Base-by-base conservation (phyloP, 2,329 filamentous ascomycete genomes). In the Epichloe sylvatica region DNA sequence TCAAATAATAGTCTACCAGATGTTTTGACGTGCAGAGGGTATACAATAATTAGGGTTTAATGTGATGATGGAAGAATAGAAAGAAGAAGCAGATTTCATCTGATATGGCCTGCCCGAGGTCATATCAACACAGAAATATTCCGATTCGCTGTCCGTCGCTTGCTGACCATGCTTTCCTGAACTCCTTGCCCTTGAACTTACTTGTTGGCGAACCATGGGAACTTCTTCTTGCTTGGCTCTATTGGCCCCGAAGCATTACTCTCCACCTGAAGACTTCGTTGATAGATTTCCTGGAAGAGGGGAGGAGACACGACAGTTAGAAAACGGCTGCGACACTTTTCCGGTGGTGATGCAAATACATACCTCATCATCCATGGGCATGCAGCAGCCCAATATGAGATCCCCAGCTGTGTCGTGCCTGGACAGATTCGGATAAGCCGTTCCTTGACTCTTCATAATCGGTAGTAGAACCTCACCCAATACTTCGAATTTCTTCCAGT, bases 401-500 rank as follows among this genome's bases (percentile, higher is more conserved):
- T 86, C 81, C 58, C 82, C 76, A 4, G 86, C 78, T 48, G 77
- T 74, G 52, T 91, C 83, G 58, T 84, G 82, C 59, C 76, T 81
- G 35, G 72, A 70, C 53, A 91, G 70, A 53, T 82, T 84, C 25
- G 80, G 78, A 59, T 96, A 96, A 5, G 88, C 82, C 45, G 81
- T 81, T 49, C 86, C 85, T 66, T 97, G 90, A 60, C 91, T 95
- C 67, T 83, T 84, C 77, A 96, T 94, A 49, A 98, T 82, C 2
- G 87, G 84, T 52, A 96, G 73, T 48, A 97, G 77, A 5, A 96
- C 86, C 58, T 97, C 91, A 6, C 90, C 90, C 67, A 97, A 81
- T 34, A 98, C 84, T 66, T 97, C 91, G 60, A 97, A 98, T 64
- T 98, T 98, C 67, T 84, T 89, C 92, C 92, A 98, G 64, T 97